Evolutionary conservation across 129 eudicot species (phyloP).

Genomic region (sunflower (Helianthus annuus)): DNA sequence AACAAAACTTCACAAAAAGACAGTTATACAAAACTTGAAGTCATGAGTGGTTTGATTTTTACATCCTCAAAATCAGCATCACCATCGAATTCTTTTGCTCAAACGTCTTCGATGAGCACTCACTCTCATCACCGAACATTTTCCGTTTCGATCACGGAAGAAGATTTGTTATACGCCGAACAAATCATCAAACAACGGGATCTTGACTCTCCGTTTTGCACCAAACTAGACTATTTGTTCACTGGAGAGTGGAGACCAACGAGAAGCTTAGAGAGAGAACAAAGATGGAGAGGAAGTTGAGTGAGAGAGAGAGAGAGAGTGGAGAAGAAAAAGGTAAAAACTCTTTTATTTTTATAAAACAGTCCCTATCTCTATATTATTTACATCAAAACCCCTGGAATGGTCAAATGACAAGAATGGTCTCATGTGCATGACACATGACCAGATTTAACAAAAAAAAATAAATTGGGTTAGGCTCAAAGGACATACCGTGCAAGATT

Average conservation of each 20-base stretch:
- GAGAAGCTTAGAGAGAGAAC: conserved; percentile 21
- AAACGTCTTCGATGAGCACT: conserved; percentile 24
- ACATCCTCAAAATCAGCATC: conserved; percentile 42
- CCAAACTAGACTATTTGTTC: conserved; percentile 41
- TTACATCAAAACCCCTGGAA: no score
- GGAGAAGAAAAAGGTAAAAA: no score
- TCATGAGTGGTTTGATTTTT: conserved; percentile 41
- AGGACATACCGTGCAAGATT: no score
- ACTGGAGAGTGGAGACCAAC: conserved; percentile 32
- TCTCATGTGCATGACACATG: no score
- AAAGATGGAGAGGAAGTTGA: no score
- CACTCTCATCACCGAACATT: conserved; percentile 33
- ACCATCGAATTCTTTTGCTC: conserved; percentile 26
- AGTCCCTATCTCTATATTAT: no score
- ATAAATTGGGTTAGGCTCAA: no score
- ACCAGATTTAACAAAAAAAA: no score
- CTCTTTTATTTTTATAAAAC: no score
- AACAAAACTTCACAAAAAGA: no score
- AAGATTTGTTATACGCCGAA: conserved; percentile 46
- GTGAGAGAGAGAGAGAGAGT: no score
- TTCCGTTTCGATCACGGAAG: conserved; percentile 49
- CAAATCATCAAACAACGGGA: conserved; percentile 52
- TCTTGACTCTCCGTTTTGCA: conserved; percentile 32
- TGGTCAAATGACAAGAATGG: no score
- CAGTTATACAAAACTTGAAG: background rate